A percentile compares a stretch with the other conserved stretches of the same genome.
phyloP scores from a whole-genome alignment of 805 yeast genomes.

The Sungouiella thailandica region DNA sequence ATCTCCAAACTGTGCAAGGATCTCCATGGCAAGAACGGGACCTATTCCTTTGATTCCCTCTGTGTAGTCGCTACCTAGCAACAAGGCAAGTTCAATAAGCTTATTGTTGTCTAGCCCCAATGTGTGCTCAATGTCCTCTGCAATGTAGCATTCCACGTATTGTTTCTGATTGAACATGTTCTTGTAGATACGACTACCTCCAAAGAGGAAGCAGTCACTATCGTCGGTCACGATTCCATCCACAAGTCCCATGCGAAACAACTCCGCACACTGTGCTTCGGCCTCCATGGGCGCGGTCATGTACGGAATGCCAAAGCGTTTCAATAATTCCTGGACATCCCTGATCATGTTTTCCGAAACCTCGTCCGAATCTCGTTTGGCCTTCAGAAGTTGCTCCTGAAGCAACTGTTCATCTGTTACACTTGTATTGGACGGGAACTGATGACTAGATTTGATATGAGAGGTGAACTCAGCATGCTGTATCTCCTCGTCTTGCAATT shows the following conservation, averaged over 20 bases:
- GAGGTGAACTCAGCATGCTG: constrained; percentile 64
- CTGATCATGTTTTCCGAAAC: constrained; percentile 80
- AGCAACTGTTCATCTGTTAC: constrained; percentile 44
- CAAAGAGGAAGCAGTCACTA: constrained; percentile 93
- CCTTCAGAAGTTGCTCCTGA: constrained; percentile 59
- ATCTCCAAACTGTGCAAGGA: constrained; percentile 74
- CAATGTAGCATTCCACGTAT: constrained; percentile 79
- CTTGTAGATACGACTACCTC: constrained; percentile 77
- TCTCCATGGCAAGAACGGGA: constrained; percentile 87
- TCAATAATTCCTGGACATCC: constrained; percentile 85
- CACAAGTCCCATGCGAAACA: constrained; percentile 62
- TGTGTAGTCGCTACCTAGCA: constrained; percentile 93
- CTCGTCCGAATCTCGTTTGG: constrained; percentile 85
- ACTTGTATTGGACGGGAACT: constrained; percentile 27
- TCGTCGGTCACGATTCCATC: constrained; percentile 98
- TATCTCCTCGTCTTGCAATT: constrained; percentile 62
- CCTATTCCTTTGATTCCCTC: constrained; percentile 92
- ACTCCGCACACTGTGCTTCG: constrained; percentile 94
- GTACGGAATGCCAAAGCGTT: constrained; percentile 89
- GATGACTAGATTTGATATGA: constrained; percentile 19
- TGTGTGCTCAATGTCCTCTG: constrained; percentile 51
- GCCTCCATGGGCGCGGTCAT: constrained; percentile 98
- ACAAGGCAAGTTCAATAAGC: constrained; percentile 74
- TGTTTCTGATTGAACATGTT: constrained; percentile 93
- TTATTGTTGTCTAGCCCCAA: constrained; percentile 60